Evolutionary conservation across 805 yeast genomes (phyloP), one percentile per base, ranked within the genome.

Genomic region (Nakazawaea wickerhamii): DNA sequence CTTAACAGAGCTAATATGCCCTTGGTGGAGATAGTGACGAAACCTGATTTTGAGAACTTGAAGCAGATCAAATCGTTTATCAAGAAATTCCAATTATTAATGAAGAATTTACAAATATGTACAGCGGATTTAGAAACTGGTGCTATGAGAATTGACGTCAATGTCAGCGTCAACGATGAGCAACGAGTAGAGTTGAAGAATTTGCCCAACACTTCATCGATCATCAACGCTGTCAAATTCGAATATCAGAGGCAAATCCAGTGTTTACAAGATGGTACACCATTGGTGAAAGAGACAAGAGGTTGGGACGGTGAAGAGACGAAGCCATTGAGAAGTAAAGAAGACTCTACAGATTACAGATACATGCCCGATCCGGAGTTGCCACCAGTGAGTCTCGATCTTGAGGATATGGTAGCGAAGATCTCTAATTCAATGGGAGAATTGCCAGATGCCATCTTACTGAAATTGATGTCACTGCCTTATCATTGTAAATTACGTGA

Each of bases 341-440:
- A 91, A 58, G 75, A 76, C 30, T 75, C 86, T 0, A 73, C 85
- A 10, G 99, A 93, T 60, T 93, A 93, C 61, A 68, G 98, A 53
- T 93, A 89, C 57, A 82, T 91, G 73, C 96, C 98, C 0, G 99
- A 93, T 58, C 86, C 95, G 2, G 99, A 93, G 58, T 64, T 93
- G 23, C 89, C 93, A 0, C 59, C 63, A 1, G 61, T 90, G 4
- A 46, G 53, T 13, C 57, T 91, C 3, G 65, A 73, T 30, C 44
- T 61, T 1, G 55, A 56, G 0, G 70, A 81, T 4, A 54, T 72
- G 0, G 51, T 63, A 0, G 66, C 71, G 2, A 64, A 84, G 0
- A 52, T 59, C 10, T 47, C 53, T 3, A 36, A 51, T 1, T 54
- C 36, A 6, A 54, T 83, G 38, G 90, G 91, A 0, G 65, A 58